Evolutionary conservation across 768 basidiomycete species (phyloP).

Genomic region (Clathrus columnatus): DNA sequence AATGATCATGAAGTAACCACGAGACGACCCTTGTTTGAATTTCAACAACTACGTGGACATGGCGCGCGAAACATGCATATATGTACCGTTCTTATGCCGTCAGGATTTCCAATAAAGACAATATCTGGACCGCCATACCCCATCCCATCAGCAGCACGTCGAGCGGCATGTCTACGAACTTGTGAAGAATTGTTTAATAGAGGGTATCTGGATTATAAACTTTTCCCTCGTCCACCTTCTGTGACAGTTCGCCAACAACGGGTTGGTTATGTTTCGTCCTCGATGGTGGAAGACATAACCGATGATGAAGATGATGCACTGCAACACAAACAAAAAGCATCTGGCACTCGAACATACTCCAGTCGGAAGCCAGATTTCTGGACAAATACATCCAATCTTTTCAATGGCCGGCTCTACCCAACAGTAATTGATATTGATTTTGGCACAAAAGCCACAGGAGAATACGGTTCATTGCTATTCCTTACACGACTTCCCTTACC

Average conservation of each 20-base stretch:
- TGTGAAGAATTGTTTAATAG: slow-evolving; percentile 41
- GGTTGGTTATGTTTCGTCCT: slow-evolving; percentile 9
- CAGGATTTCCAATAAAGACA: slow-evolving; percentile 31
- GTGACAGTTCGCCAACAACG: slow-evolving; percentile 19
- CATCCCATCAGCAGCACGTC: slow-evolving; percentile 46
- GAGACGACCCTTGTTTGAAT: slow-evolving; percentile 31
- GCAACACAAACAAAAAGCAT: slow-evolving; percentile 16
- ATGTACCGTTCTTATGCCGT: slow-evolving; percentile 45
- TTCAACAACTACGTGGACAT: slow-evolving; percentile 26
- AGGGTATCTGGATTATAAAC: slow-evolving; percentile 42
- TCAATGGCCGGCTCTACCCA: slow-evolving; percentile 42
- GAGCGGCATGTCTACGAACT: slow-evolving; percentile 47
- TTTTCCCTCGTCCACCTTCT: slow-evolving; percentile 33
- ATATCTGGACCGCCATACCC: slow-evolving; percentile 37
- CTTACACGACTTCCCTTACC: slow-evolving; percentile 65
- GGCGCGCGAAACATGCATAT: slow-evolving; percentile 22
- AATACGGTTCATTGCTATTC: slow-evolving; percentile 51
- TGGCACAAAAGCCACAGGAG: slow-evolving; percentile 20
- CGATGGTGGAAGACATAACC: slow-evolving; percentile 12
- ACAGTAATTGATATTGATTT: slow-evolving; percentile 36
- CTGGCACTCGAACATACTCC: slow-evolving; percentile 46
- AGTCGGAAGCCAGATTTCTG: slow-evolving; percentile 63
- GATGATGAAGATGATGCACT: slow-evolving; percentile 14
- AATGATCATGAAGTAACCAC: slow-evolving; percentile 8
- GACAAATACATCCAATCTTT: slow-evolving; percentile 31